Base-by-base conservation (phyloP, 768 basidiomycete genomes). In the Boletus patriciae region DNA sequence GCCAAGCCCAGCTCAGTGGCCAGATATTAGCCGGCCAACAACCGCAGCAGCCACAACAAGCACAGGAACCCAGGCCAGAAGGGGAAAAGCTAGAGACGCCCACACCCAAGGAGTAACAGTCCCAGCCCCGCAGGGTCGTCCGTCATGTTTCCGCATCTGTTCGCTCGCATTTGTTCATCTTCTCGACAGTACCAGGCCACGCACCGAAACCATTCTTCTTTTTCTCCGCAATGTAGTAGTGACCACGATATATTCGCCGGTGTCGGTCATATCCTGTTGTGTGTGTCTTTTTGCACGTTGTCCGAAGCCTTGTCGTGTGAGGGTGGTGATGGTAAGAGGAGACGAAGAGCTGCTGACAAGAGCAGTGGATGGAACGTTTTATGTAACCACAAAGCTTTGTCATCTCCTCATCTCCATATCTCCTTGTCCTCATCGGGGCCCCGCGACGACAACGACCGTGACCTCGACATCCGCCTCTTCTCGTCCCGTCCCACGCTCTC, bases 381-480 rank as follows among this genome's bases (percentile, higher is more conserved):
- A 71, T 71, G 70, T 71, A 71, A 71, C 70, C 70, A 67, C 54
- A 41, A 61, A 58, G 70, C 70, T 71, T 71, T 71, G 70, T 71
- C 70, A 71, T 70, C 70, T 55, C 55, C 52, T 25, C 36, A 23
- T 41, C 27, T 43, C 15, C 33, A 23, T 38, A 19, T 31, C 45
- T 6, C 46, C 29, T 33, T 29, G 29, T 40, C 38, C n/a, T 40
- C 34, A 15, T 50, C 49, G n/a, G n/a, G n/a, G n/a, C n/a, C 13
- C 50, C 5, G 15, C 38, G 38, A 46, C 36, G 48, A 25, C 25
- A 25, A 3, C 25, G 25, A 25, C 25, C n/a, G 13, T 1, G 21
- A 31, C 19, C 33, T 3, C 7, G 6, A 29, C 27, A 29, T 29
- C 27, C 27, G 27, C 6, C 29, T 8, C 9, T 8, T 9, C 27